These are phyloP conservation scores for Kwoniella sp. DNA, from an alignment of 768 basidiomycete genomes.

Conservation along the genomic window DNA sequence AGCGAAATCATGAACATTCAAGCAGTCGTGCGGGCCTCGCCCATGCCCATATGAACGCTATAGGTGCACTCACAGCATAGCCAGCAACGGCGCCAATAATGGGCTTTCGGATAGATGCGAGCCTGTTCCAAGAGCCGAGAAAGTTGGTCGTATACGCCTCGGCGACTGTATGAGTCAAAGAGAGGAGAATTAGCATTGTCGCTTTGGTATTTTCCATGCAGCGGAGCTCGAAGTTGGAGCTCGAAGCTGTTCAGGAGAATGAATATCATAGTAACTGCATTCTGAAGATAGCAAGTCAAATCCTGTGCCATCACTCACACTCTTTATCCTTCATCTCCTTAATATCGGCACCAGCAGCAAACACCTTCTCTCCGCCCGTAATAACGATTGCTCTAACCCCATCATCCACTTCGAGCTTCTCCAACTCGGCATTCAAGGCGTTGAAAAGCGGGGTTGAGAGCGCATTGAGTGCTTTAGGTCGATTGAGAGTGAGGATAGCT, in stretches of 20 bases:
- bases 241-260: too few species aligned
- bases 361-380: slow-evolving; percentile 88
- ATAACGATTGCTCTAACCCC: slow-evolving; percentile 80
- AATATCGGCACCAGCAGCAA: slow-evolving; percentile 97
- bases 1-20: too few species aligned
- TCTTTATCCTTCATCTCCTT: slow-evolving; percentile 98
- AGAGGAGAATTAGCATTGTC: too few species aligned
- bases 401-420: slow-evolving; percentile 70
- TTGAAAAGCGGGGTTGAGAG: slow-evolving; percentile 75
- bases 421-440: slow-evolving; percentile 78
- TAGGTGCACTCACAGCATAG: slow-evolving; percentile 65
- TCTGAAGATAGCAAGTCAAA: too few species aligned
- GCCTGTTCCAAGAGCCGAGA: slow-evolving; percentile 73
- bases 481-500: slow-evolving; percentile 46
- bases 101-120: slow-evolving; percentile 79
- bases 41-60: too few species aligned
- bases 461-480: slow-evolving; percentile 65
- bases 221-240: too few species aligned
- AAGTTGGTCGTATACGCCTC: slow-evolving; percentile 86
- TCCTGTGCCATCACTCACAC: slow-evolving; percentile 66
- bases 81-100: slow-evolving; percentile 96
- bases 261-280: too few species aligned
- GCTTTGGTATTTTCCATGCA: too few species aligned
- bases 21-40: not conserved
- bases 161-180: slow-evolving; percentile 61